These are phyloP conservation scores for Serendipita vermifera DNA, from an alignment of 768 basidiomycete genomes.

Conservation along the genomic window DNA sequence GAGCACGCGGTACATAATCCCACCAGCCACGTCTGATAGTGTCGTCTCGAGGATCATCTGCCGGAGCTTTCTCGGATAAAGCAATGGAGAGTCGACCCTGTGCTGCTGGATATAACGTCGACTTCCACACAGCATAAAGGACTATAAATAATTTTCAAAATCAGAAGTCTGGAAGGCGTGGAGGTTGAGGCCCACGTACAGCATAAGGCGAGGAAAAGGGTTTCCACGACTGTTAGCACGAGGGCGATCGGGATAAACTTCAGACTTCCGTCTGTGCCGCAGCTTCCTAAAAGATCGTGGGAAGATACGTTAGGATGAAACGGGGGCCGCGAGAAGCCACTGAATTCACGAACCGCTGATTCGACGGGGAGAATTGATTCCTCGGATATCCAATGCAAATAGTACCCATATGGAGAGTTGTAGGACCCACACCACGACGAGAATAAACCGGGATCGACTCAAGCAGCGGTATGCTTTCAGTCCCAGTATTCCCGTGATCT, in stretches of 20 bases:
- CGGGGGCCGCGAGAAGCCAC: not conserved
- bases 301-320: conserved; percentile 3
- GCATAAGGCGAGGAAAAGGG: conserved; percentile 45
- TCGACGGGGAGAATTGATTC: conserved; percentile 30
- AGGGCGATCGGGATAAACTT: conserved; percentile 29
- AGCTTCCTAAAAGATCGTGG: conserved; percentile 7
- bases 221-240: conserved; percentile 38
- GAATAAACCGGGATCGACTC: conserved; percentile 43
- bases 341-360: conserved; percentile 34
- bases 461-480: conserved; percentile 55
- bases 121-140: conserved; percentile 41
- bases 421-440: conserved; percentile 31
- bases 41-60: conserved; percentile 18
- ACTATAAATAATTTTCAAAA: conserved; percentile 27
- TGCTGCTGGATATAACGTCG: conserved; percentile 35
- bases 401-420: conserved; percentile 32
- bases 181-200: conserved; percentile 31
- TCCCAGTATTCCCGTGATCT: conserved; percentile 53
- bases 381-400: conserved; percentile 31
- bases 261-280: conserved; percentile 17
- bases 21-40: conserved; percentile 36
- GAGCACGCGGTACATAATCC: conserved; percentile 35
- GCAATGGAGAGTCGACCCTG: conserved; percentile 44
- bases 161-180: not conserved
- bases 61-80: conserved; percentile 33